phyloP scores from a whole-genome alignment of 352 stramenopile genomes.

The Globisporangium rhizosaccharum region DNA sequence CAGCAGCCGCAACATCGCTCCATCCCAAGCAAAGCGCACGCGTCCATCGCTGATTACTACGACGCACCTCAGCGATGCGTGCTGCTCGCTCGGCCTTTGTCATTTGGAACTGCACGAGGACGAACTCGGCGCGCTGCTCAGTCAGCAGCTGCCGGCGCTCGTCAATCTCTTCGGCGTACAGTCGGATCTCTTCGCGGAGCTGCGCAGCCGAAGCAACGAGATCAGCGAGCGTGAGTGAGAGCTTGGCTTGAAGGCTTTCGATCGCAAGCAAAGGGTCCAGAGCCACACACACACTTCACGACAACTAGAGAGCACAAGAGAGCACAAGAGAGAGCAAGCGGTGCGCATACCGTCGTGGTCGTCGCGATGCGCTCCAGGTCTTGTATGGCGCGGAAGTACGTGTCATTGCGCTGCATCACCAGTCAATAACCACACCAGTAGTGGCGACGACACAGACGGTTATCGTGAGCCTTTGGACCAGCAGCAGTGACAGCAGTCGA shows the following conservation, averaged over 20 bases:
- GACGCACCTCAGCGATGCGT: slow-evolving; percentile 49
- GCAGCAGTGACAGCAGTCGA: neutral
- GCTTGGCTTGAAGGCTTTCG: too few species aligned
- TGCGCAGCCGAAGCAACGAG: slow-evolving; percentile 5
- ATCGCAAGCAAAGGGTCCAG: too few species aligned
- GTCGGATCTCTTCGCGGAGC: slow-evolving; percentile 48
- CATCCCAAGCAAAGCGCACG: neutral
- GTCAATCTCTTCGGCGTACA: slow-evolving; percentile 57
- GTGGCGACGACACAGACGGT: neutral
- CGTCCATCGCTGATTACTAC: neutral
- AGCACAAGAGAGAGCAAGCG: neutral
- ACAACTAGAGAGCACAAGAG: neutral
- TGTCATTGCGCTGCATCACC: slow-evolving; percentile 41
- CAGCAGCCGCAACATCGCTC: neutral
- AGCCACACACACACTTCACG: too few species aligned
- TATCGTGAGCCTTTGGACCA: neutral
- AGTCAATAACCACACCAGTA: neutral
- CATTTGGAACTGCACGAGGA: slow-evolving; percentile 39
- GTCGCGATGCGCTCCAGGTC: slow-evolving; percentile 60
- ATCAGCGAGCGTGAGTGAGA: neutral
- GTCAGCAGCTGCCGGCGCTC: slow-evolving; percentile 28
- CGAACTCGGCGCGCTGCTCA: slow-evolving; percentile 36
- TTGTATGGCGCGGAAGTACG: slow-evolving; percentile 45
- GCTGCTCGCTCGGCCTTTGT: slow-evolving; percentile 39
- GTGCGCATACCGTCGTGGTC: slow-evolving; percentile 31